Evolutionary conservation across 1,284 basidiomycete species (phyloP).

Genomic region (Thecaphora thlaspeos): DNA sequence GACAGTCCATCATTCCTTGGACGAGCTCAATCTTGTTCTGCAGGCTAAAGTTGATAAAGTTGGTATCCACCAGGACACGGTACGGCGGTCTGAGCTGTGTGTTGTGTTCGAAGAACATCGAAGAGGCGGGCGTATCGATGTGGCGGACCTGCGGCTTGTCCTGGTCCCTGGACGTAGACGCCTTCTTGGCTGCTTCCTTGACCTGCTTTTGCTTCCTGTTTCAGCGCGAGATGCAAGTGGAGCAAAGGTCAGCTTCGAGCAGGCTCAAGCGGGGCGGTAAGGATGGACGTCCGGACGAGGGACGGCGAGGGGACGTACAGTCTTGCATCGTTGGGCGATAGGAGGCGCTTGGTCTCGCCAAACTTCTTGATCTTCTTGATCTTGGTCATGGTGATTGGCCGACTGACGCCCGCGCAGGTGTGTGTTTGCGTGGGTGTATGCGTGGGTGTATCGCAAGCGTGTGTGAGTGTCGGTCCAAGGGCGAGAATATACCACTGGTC

Average conservation of each 20-base stretch:
- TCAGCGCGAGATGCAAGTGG: too few relatives aligned
- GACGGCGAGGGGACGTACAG: conserved; percentile 68
- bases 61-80: conserved; percentile 95
- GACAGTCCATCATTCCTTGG: conserved; percentile 98
- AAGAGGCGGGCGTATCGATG: conserved; percentile 64
- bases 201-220: conserved; percentile 62
- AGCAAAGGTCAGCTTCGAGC: too few relatives aligned
- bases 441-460: too few relatives aligned
- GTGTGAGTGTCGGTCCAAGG: too few relatives aligned
- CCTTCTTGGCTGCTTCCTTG: conserved; percentile 56
- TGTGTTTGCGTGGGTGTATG: too few relatives aligned
- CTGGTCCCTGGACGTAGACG: conserved; percentile 10
- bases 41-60: conserved; percentile 98
- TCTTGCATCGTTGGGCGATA: conserved; percentile 90
- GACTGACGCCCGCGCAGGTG: too few relatives aligned
- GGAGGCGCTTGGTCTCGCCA: conserved; percentile 87
- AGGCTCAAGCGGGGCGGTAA: too few relatives aligned
- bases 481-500: too few relatives aligned
- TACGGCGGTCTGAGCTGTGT: conserved; percentile 94
- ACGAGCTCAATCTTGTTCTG: conserved; percentile 98
- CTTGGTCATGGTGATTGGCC: conserved; percentile 72
- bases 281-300: too few relatives aligned
- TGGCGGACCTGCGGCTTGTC: conserved; percentile 24
- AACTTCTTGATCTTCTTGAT: conserved; percentile 94
- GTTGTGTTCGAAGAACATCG: conserved; percentile 94